These are phyloP conservation scores for Evansstolkia leycettana DNA, from an alignment of 495 filamentous ascomycete genomes.

Conservation along the genomic window DNA sequence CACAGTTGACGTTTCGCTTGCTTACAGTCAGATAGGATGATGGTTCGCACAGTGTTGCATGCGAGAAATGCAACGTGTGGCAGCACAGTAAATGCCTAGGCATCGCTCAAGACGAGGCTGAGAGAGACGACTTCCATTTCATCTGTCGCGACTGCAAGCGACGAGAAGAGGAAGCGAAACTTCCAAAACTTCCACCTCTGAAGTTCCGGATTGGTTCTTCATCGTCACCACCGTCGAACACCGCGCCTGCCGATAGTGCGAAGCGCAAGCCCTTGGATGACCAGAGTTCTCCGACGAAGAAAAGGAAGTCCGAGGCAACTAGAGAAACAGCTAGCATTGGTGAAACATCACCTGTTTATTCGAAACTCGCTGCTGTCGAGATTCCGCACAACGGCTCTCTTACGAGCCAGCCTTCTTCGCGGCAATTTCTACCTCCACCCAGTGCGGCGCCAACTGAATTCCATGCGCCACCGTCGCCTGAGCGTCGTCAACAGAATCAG, in stretches of 20 bases:
- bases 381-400: constrained; percentile 11
- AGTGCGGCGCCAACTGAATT: constrained; percentile 15
- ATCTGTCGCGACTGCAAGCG: constrained; percentile 68
- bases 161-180: constrained; percentile 48
- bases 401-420: constrained; percentile 5
- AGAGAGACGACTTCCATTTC: constrained; percentile 80
- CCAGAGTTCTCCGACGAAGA: constrained; percentile 19
- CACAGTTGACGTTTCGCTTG: background rate
- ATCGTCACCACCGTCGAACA: constrained; percentile 24
- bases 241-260: constrained; percentile 6
- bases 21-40: constrained; percentile 51
- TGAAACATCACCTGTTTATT: background rate
- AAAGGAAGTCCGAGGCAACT: constrained; percentile 3
- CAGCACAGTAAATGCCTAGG: constrained; percentile 87
- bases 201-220: constrained; percentile 50
- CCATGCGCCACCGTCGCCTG: constrained; percentile 26
- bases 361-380: constrained; percentile 5
- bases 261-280: constrained; percentile 16
- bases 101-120: constrained; percentile 63
- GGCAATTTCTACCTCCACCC: constrained; percentile 13
- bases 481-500: constrained; percentile 23
- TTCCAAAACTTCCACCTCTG: constrained; percentile 59
- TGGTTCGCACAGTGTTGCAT: constrained; percentile 86
- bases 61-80: constrained; percentile 91
- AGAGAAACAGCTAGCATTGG: too few relatives aligned